Base-by-base conservation (phyloP, 306 rosid species). In the Vachellia collinsii region DNA sequence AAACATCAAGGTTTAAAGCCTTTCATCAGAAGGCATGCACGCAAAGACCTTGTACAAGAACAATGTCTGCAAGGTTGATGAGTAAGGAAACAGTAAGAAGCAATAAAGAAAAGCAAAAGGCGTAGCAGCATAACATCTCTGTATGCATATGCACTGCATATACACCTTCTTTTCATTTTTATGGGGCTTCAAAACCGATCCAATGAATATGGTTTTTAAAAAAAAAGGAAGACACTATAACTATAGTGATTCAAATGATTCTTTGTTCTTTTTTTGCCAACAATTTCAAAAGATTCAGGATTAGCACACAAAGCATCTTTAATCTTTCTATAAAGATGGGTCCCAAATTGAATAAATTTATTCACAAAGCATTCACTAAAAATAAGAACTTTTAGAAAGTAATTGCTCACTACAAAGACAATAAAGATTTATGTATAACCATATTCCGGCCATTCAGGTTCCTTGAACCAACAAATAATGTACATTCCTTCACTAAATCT, bases 81-180 rank as follows among this genome's bases (percentile, higher is more conserved):
- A 56, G 63, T 12, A 23, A 61, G 38, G 66, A 10, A 61, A 61
- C 66, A 61, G 37, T 38, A 37, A 8, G 38, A 65, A 65, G 29
- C 65, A 68, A 68, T 20, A 69, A 69, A 48, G 36, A 72, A 79
- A 83, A 79, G 34, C 80, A 83, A 79, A 20, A 74, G 13, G 12
- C 13, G n/a, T 43, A 19, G 61, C 61, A 53, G 61, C 23, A 38
- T 54, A 22, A 14, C 43, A 43, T 71, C 19, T 17, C 29, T 48
- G n/a, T 9, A 66, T 39, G 3, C 66, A 61, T 25, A 61, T 61
- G 66, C 39, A 23, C 23, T 39, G 3, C 66, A 61, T 25, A 61
- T 61, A 38, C 39, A 23, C 23, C n/a, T n/a, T n/a, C 62, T 54
- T 17, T 13, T 53, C 0, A 11, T 63, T 34, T 36, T 34, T 34